Evolutionary conservation across 805 yeast genomes (phyloP).

Genomic region (Ogataea nitratoaversa): DNA sequence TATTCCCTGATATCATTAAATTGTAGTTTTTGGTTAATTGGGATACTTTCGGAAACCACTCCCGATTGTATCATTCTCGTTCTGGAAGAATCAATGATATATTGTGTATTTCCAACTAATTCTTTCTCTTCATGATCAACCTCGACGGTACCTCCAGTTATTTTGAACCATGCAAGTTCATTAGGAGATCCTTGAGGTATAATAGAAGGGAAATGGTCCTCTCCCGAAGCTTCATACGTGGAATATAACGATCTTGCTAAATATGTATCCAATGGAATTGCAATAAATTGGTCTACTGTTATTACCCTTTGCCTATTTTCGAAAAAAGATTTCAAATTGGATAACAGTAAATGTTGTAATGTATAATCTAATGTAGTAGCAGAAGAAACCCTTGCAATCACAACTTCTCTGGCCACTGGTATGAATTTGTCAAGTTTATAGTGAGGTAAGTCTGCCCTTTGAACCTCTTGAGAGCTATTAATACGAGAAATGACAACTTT

Average conservation of each 20-base stretch:
- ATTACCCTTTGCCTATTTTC: conserved; percentile 56
- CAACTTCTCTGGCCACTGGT: conserved; percentile 57
- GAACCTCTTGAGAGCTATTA: conserved; percentile 20
- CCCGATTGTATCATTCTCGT: conserved; percentile 74
- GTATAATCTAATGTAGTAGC: conserved; percentile 63
- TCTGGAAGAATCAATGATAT: conserved; percentile 58
- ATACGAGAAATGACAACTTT: conserved; percentile 14
- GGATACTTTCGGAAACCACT: conserved; percentile 39
- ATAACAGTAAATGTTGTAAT: conserved; percentile 55
- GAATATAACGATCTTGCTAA: conserved; percentile 54
- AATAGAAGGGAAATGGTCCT: conserved; percentile 27
- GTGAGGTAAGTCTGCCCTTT: conserved; percentile 19
- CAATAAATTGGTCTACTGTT: conserved; percentile 61
- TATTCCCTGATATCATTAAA: conserved; percentile 11
- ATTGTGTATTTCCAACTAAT: conserved; percentile 34
- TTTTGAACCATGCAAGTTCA: conserved; percentile 79
- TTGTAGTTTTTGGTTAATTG: conserved; percentile 14
- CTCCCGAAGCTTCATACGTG: conserved; percentile 25
- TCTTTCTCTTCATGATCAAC: conserved; percentile 16
- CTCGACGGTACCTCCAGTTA: conserved; percentile 47
- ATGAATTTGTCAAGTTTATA: conserved; percentile 20
- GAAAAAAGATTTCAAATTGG: conserved; percentile 59
- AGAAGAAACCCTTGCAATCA: conserved; percentile 63
- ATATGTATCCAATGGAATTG: conserved; percentile 70
- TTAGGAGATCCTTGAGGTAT: conserved; percentile 64